phyloP scores from a whole-genome alignment of 2,329 filamentous ascomycete species.

The Celoporthe dispersa region DNA sequence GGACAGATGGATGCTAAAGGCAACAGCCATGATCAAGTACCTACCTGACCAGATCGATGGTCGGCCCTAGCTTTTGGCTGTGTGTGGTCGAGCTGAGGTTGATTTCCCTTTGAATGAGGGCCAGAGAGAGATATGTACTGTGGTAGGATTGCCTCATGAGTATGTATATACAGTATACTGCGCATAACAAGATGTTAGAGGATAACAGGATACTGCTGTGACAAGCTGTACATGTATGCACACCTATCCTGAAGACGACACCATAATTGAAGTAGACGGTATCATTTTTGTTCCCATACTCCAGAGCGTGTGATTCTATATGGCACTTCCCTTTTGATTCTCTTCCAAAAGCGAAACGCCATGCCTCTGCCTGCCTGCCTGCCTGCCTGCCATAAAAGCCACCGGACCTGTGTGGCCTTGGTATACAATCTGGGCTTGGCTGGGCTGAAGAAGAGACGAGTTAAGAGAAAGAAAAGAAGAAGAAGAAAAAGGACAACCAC shows the following conservation, averaged over 20 bases:
- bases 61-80: not conserved
- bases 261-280: not conserved
- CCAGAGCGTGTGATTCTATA: slow-evolving; percentile 1
- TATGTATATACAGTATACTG: not conserved
- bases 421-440: slow-evolving; percentile 1
- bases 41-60: not conserved
- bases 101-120: not conserved
- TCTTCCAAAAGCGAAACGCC: not conserved
- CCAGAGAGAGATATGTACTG: not conserved
- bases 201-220: not conserved
- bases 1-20: too few species aligned
- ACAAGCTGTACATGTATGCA: not conserved
- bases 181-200: not conserved
- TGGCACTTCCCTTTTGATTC: slow-evolving; percentile 5
- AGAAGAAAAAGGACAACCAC: not conserved
- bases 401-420: not conserved
- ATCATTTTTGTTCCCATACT: slow-evolving; percentile 7
- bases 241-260: not conserved
- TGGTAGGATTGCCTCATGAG: not conserved
- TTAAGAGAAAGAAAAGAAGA: too few species aligned
- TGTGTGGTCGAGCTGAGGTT: not conserved
- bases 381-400: not conserved
- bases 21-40: not conserved
- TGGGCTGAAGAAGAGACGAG: not conserved
- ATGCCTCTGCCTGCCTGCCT: not conserved